Base-by-base conservation (phyloP, 352 stramenopile species). In the Pythium rishiriense region DNA sequence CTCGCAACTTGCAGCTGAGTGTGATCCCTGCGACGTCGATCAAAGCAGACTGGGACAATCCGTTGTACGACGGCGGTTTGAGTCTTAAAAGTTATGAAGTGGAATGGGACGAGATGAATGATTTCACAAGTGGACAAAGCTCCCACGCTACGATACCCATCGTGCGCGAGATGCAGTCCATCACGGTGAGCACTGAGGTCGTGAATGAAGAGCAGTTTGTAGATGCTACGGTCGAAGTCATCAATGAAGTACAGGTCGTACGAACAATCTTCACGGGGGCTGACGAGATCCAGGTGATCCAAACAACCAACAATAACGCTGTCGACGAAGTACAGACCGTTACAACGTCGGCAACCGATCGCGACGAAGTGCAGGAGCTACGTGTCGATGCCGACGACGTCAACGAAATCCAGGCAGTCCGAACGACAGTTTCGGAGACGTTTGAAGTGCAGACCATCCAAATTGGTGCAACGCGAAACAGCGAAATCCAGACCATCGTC, bases 201-300 rank as follows among this genome's bases (percentile, higher is more conserved):
- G 75, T 97, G 6, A 93, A 96, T 47, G 97, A 98, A 74, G 89
- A 97, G 49, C 96, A 99, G 63, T 89, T 88, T 49, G 87, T 99
- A 7, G 81, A 96, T 64, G 94, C 90, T 0, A 97, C 92, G 0
- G 91, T 98, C 10, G 79, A 96, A 56, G 96, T 99, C 14, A 95
- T 83, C 17, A 99, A 99, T 68, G 97, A 99, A 70, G 73, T 96
- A 9, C 96, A 99, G 68, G 96, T 95, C 8, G 87, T 99, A 2
- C 93, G 93, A 12, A 98, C 83, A 1, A 75, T 68, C 3, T 94
- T 97, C 33, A 82, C 74, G 0, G 93, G 93, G 5, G 79, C 79
- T 12, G 90, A 97, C 66, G 91, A 97, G 55, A 74, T 97, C 25
- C 91, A 97, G 63, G 74, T 93, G 8, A 86, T 98, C 24, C 81